phyloP scores from a whole-genome alignment of 352 stramenopile genomes.

The Aphanomyces stellatus region DNA sequence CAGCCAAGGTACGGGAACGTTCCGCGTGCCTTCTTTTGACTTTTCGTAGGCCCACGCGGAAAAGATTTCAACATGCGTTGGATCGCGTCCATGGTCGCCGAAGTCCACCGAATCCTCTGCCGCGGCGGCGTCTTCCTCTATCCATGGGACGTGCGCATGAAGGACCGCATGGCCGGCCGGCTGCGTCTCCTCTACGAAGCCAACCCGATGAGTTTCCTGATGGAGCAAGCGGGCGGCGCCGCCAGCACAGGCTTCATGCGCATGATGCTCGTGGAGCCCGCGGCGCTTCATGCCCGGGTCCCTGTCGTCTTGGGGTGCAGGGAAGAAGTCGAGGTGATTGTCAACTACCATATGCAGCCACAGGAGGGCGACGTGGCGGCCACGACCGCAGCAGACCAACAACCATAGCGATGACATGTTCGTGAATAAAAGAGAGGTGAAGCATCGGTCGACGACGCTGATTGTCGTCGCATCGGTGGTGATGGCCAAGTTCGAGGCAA shows the following conservation, averaged over 20 bases:
- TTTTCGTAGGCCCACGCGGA: background rate
- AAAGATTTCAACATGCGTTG: constrained; percentile 18
- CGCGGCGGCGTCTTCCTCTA: constrained; percentile 16
- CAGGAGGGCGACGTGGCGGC: background rate
- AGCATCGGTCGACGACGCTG: no score
- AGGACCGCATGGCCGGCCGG: background rate
- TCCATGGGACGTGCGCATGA: constrained; percentile 2
- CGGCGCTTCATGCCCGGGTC: constrained; percentile 37
- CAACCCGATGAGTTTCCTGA: constrained; percentile 30
- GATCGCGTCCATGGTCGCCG: constrained; percentile 15
- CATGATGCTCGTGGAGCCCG: constrained; percentile 29
- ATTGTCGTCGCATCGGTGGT: no score
- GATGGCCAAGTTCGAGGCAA: no score
- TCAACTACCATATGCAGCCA: background rate
- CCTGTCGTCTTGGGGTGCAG: constrained; percentile 43
- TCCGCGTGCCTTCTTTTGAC: background rate
- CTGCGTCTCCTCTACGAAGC: constrained; percentile 12
- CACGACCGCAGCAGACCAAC: no score
- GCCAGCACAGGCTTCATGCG: constrained; percentile 60
- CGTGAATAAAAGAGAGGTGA: no score
- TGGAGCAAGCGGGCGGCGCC: constrained; percentile 1
- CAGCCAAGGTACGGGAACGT: background rate
- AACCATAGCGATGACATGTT: no score
- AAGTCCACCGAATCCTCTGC: constrained; percentile 9
- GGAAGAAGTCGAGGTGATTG: constrained; percentile 30